Percentiles rank a stretch among this genome's conserved stretches.
Evolutionary conservation across 257 asterid genomes (phyloP).

Genomic region (Solanum verrucosum): DNA sequence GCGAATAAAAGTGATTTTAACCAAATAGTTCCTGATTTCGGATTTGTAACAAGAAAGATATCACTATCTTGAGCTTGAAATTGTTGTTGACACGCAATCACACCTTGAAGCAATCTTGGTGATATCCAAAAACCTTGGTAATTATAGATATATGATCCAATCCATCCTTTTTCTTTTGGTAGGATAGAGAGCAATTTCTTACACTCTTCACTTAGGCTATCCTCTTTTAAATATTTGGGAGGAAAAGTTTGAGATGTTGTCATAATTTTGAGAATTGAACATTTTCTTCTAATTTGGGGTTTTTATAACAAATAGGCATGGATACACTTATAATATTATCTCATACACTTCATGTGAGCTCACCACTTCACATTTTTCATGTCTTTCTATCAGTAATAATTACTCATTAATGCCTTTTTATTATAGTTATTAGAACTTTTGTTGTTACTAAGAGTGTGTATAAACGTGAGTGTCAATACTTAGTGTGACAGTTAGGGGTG

Average conservation of each 20-base stretch:
- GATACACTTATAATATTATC: neutral
- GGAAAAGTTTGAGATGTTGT: neutral
- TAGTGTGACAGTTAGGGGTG: neutral
- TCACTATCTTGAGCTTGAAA: too few relatives aligned
- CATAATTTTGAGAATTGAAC: neutral
- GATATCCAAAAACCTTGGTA: too few relatives aligned
- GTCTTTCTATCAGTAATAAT: neutral
- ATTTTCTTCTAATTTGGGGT: neutral
- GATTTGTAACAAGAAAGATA: too few relatives aligned
- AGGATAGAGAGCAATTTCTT: neutral
- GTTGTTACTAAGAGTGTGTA: neutral
- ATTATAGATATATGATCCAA: too few relatives aligned
- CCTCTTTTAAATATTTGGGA: neutral
- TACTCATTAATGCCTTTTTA: too few relatives aligned
- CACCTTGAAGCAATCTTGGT: too few relatives aligned
- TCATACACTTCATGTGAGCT: neutral
- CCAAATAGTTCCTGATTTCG: too few relatives aligned
- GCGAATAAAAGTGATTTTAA: too few relatives aligned
- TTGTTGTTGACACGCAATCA: too few relatives aligned
- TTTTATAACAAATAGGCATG: neutral
- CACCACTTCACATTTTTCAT: neutral
- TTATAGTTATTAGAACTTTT: too few relatives aligned
- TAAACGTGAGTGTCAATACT: neutral
- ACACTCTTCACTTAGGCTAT: neutral
- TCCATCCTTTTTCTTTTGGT: too few relatives aligned